These are phyloP conservation scores for Mycena citricolor DNA, from an alignment of 1,284 basidiomycete species.

Conservation along the genomic window DNA sequence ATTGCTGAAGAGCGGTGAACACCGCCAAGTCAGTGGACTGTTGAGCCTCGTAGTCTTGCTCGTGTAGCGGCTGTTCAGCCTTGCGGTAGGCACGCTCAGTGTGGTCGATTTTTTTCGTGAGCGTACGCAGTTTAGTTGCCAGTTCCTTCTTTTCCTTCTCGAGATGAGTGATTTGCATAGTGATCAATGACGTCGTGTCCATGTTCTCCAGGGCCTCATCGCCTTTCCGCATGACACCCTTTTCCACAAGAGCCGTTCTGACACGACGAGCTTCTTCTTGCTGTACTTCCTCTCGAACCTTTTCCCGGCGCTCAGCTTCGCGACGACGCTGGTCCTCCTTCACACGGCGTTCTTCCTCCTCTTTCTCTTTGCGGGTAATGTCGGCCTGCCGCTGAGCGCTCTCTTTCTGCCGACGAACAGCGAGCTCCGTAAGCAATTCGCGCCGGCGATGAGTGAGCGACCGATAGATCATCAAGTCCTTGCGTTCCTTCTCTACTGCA, in stretches of 20 bases:
- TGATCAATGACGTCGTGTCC: conserved; percentile 89
- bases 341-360: conserved; percentile 67
- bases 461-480: conserved; percentile 72
- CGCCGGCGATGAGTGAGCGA: conserved; percentile 86
- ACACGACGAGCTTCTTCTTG: conserved; percentile 88
- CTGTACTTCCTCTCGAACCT: conserved; percentile 80
- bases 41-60: conserved; percentile 87
- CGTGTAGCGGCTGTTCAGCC: conserved; percentile 87
- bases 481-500: conserved; percentile 71
- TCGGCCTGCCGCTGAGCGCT: conserved; percentile 83
- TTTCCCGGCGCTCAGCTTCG: conserved; percentile 6
- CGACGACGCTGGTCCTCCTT: conserved; percentile 54
- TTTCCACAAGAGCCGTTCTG: conserved; percentile 83
- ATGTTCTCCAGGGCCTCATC: conserved; percentile 73
- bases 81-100: conserved; percentile 94
- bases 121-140: conserved; percentile 80
- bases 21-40: conserved; percentile 74
- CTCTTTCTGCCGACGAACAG: conserved; percentile 87
- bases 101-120: conserved; percentile 92
- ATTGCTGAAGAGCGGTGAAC: conserved; percentile 66
- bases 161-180: conserved; percentile 90
- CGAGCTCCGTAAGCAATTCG: conserved; percentile 86
- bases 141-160: conserved; percentile 97
- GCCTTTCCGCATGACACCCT: conserved; percentile 80
- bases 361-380: conserved; percentile 65